A percentile compares a stretch with the other conserved stretches of the same genome.
Evolutionary conservation across 768 basidiomycete genomes (phyloP).

Genomic region (Tricholoma sp.): DNA sequence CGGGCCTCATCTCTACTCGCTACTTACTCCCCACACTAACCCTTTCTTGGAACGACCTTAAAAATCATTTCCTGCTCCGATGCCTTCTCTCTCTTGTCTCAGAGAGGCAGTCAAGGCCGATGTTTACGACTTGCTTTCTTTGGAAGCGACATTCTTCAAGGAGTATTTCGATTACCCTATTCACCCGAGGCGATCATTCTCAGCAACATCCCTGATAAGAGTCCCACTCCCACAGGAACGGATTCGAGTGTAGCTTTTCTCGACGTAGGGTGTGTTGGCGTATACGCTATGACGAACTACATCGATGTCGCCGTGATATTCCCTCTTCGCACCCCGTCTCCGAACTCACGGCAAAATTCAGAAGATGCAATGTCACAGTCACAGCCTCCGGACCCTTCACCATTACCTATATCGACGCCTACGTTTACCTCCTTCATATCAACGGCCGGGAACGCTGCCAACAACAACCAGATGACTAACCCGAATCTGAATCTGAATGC

Average conservation of each 20-base stretch:
- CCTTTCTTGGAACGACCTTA: slow-evolving; percentile 30
- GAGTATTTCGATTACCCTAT: slow-evolving; percentile 41
- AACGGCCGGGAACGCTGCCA: background rate
- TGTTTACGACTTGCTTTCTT: slow-evolving; percentile 33
- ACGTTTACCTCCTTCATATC: slow-evolving; percentile 3
- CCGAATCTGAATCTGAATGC: background rate
- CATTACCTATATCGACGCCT: slow-evolving; percentile 14
- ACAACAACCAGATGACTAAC: background rate
- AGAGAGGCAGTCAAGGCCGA: slow-evolving; percentile 12
- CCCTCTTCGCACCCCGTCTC: slow-evolving; percentile 1
- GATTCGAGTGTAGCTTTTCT: slow-evolving; percentile 19
- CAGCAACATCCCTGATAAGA: slow-evolving; percentile 3
- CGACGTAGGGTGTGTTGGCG: slow-evolving; percentile 36
- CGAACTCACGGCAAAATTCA: too few species aligned
- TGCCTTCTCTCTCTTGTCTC: slow-evolving; percentile 6
- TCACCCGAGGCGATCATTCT: background rate
- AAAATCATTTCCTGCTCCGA: slow-evolving; percentile 41
- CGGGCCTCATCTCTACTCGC: slow-evolving; percentile 4
- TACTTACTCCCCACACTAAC: slow-evolving; percentile 8
- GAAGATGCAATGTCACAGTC: background rate
- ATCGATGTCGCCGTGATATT: slow-evolving; percentile 6
- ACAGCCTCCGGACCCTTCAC: slow-evolving; percentile 5
- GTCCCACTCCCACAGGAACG: slow-evolving; percentile 6
- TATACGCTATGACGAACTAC: slow-evolving; percentile 35
- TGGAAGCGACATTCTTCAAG: slow-evolving; percentile 39